A percentile compares a stretch with the other conserved stretches of the same genome.
These are phyloP conservation scores for Mortierella sp. DNA, from an alignment of 371 early-diverging fungal species.

Conservation along the genomic window DNA sequence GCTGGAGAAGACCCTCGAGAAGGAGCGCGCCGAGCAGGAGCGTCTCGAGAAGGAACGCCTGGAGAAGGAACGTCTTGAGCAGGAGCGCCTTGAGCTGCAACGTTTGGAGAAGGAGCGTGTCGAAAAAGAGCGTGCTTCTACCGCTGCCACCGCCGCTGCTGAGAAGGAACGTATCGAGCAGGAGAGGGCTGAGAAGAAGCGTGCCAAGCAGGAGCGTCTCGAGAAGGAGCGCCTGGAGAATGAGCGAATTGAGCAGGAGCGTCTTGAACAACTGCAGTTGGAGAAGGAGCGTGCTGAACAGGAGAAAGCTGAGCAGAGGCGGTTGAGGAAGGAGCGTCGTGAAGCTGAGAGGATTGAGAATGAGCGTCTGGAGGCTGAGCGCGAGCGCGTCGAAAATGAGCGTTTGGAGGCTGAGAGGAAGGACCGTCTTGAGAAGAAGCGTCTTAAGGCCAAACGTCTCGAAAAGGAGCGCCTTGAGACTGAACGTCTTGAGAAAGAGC, in stretches of 20 bases:
- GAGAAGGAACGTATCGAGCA: slow-evolving; percentile 11
- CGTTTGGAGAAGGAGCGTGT: slow-evolving; percentile 15
- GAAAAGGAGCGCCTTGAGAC: slow-evolving; percentile 7
- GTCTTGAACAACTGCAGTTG: slow-evolving; percentile 16
- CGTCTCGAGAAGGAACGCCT: slow-evolving; percentile 9
- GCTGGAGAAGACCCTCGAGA: slow-evolving; percentile 2
- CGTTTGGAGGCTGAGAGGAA: slow-evolving; percentile 12
- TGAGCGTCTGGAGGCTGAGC: slow-evolving; percentile 28
- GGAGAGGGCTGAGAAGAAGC: slow-evolving; percentile 2
- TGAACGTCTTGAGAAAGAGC: slow-evolving; percentile 5
- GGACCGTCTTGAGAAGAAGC: slow-evolving; percentile 8
- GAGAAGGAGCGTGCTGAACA: slow-evolving; percentile 14
- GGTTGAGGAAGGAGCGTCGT: slow-evolving; percentile 20
- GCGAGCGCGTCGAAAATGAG: slow-evolving; percentile 3
- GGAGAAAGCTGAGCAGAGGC: slow-evolving; percentile 7
- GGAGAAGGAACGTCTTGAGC: slow-evolving; percentile 15
- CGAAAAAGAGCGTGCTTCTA: background rate
- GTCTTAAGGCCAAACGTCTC: background rate
- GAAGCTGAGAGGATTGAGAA: slow-evolving; percentile 22
- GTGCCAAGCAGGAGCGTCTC: background rate
- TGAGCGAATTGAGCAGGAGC: slow-evolving; percentile 14
- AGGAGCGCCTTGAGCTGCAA: slow-evolving; percentile 21
- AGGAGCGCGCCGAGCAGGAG: slow-evolving; percentile 15
- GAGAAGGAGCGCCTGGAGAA: slow-evolving; percentile 13
- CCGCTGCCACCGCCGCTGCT: background rate